Evolutionary conservation across 1,284 basidiomycete genomes (phyloP), one percentile per base, ranked within the genome.

Genomic region (Grifola frondosa): DNA sequence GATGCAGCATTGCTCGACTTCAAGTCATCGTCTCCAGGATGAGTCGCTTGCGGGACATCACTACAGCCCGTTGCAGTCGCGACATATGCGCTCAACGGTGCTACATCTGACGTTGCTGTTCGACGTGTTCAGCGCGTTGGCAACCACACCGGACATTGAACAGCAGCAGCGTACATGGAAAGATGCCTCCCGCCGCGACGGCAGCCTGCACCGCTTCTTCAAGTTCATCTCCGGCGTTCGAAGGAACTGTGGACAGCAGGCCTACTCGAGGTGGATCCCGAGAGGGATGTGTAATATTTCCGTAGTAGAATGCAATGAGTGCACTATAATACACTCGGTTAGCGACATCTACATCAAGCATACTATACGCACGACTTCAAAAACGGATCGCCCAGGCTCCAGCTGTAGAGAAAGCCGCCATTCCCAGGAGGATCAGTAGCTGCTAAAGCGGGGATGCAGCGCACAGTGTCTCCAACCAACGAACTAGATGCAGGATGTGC

Each of bases 241-340:
- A 16, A 1, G 81, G 79, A 1, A 87, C 79, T 0, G 81, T 84
- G 7, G 84, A 86, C 32, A 81, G 60, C 25, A 88, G 69, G 6
- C 85, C 84, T 33, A 88, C 73, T 7, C 77, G 74, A 1, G 85
- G 80, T 3, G 75, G 75, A 54, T 87, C 82, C 39, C 64, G 61
- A 1, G 78, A 80, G 0, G 82, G 83, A 44, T 77, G 71, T 0
- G 74, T 75, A 33, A 84, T 54, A 53, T 85, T 82, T 10, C 83
- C 83, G 50, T 76, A 85, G 59, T 84, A 75, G 57, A 78, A 85
- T 15, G 80, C 62, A 6, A 62, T 58, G 10, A 68, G 56, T 13
- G 56, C 64, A 10, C 66, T 69, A 24, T 12, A 23, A 3, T 6
- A 17, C 17, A 21, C 19, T 16, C 13, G 22, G 34, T n/a, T n/a